phyloP scores from a whole-genome alignment of 2,329 filamentous ascomycete species.

The Erysiphe neolycopersici region DNA sequence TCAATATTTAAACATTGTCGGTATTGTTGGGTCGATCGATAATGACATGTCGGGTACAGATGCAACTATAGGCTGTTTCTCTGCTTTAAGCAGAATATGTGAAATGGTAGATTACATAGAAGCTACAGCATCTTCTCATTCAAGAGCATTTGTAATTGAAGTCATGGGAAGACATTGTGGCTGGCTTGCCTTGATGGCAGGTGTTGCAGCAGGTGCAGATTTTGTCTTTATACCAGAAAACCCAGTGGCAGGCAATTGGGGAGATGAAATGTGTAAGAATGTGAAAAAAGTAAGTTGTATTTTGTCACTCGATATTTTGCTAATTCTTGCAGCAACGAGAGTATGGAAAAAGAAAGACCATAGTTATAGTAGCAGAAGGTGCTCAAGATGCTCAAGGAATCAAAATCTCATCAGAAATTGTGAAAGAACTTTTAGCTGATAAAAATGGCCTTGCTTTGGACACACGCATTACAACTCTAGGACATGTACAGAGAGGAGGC shows the following conservation, averaged over 20 bases:
- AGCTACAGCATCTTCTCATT: slow-evolving; percentile 80
- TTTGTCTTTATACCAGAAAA: slow-evolving; percentile 95
- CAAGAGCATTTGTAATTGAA: slow-evolving; percentile 87
- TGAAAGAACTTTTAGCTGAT: slow-evolving; percentile 70
- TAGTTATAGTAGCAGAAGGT: slow-evolving; percentile 92
- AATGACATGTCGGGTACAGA: slow-evolving; percentile 95
- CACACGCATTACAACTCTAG: slow-evolving; percentile 80
- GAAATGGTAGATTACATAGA: slow-evolving; percentile 94
- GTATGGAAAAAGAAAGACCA: slow-evolving; percentile 86
- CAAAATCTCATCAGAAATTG: slow-evolving; percentile 54
- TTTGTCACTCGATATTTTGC: neutral
- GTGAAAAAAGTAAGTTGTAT: slow-evolving; percentile 33
- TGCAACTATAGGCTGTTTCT: slow-evolving; percentile 92
- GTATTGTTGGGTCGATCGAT: slow-evolving; percentile 89
- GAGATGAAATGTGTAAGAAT: slow-evolving; percentile 59
- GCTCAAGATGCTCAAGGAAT: slow-evolving; percentile 63
- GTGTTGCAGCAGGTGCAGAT: slow-evolving; percentile 82
- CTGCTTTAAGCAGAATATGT: slow-evolving; percentile 65
- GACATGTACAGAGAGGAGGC: slow-evolving; percentile 92
- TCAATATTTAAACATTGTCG: slow-evolving; percentile 80
- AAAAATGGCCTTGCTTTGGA: slow-evolving; percentile 55
- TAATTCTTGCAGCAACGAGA: slow-evolving; percentile 38
- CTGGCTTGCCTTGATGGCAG: slow-evolving; percentile 90
- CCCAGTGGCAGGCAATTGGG: slow-evolving; percentile 68
- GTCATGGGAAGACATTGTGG: slow-evolving; percentile 98